Base-by-base conservation (phyloP, 2,329 filamentous ascomycete genomes). In the Kalaharituber pfeilii region DNA sequence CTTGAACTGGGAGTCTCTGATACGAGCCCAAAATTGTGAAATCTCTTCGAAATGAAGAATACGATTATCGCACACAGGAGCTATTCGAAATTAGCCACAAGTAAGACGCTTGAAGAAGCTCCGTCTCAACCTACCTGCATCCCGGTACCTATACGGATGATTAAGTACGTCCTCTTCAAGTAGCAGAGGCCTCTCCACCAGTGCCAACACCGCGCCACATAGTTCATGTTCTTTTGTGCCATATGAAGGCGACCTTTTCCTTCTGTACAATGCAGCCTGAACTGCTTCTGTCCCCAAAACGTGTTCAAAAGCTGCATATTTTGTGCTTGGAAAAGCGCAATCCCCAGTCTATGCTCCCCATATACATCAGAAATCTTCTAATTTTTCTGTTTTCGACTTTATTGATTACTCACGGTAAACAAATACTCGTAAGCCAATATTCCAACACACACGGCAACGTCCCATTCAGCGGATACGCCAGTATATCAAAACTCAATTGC, bases 351-450 rank as follows among this genome's bases (percentile, higher is more conserved):
- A 30, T 26, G 36, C 22, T 49, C 27, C 39, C 26, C 7, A n/a
- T 20, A 45, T 11, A 8, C 15, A 22, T 50, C 28, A 50, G 26
- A 13, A 50, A 36, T 36, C 15, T 20, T 11, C 8, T 47, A 8
- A 9, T n/a, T 18, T 47, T n/a, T n/a, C 42, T 47, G 15, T 47
- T 24, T 8, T 8, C 8, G 25, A 6, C 7, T 25, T 25, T 25
- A 27, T 24, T 9, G 18, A 9, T 26, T 26, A n/a, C 57, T 51
- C 53, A 73, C 9, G 80, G 80, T 2, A 82, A 69, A 65, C 77
- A 80, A 53, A 78, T 70, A 57, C 75, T 74, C 80, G 83, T 83
- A 65, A 80, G 72, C 77, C 79, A 83, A 64, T 73, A 83, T 65
- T 81, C 76, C 15, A 70, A 70, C 20, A 72, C 68, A 52, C 76